A percentile compares a stretch with the other conserved stretches of the same genome.
These are phyloP conservation scores for Mycena crocata DNA, from an alignment of 768 basidiomycete species.

Conservation along the genomic window DNA sequence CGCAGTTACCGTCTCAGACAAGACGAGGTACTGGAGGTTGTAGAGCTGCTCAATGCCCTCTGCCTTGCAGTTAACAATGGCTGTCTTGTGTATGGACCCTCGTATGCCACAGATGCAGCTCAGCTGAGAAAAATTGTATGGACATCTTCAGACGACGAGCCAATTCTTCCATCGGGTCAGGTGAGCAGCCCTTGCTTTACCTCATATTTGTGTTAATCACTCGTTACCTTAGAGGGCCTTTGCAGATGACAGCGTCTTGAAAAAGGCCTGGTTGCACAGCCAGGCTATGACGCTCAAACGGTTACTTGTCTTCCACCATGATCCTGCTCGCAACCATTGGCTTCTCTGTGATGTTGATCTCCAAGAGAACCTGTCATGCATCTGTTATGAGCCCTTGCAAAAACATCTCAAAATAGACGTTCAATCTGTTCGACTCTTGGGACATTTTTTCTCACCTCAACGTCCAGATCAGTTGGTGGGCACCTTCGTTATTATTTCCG, in stretches of 20 bases:
- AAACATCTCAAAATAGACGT: neutral
- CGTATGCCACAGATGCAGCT: neutral
- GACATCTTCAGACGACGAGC: neutral
- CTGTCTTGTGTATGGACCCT: neutral
- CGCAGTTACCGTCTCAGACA: neutral
- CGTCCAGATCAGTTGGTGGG: neutral
- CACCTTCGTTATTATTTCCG: neutral
- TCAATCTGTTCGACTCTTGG: neutral
- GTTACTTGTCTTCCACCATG: neutral
- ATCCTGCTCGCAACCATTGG: conserved; percentile 5
- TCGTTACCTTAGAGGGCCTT: neutral
- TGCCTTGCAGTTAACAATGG: too few species aligned
- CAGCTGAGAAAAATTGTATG: neutral
- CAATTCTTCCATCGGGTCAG: neutral
- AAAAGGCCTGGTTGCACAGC: conserved; percentile 5
- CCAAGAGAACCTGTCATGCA: neutral
- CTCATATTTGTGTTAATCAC: neutral
- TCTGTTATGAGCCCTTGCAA: conserved; percentile 1
- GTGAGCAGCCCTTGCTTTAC: neutral
- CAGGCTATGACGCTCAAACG: neutral
- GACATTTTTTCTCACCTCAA: neutral
- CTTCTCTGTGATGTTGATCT: neutral
- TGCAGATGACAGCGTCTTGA: neutral
- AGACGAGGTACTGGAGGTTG: neutral
- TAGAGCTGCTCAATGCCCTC: neutral